These are phyloP conservation scores for Rhodotorula diobovata DNA, from an alignment of 768 basidiomycete genomes.

Conservation along the genomic window DNA sequence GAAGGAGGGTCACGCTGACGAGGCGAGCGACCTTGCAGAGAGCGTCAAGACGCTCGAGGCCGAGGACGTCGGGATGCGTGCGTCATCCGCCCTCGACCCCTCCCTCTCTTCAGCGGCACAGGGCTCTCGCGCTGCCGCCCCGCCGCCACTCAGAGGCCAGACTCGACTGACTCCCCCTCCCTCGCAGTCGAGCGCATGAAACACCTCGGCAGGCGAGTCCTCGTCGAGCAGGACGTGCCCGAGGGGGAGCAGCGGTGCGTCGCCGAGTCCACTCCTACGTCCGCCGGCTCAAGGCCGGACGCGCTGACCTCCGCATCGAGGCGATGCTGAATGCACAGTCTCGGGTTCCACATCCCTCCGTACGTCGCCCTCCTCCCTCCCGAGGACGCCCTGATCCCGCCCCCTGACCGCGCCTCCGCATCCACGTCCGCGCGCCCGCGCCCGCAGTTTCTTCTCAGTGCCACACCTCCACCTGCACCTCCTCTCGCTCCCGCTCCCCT, in stretches of 20 bases:
- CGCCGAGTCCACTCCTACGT: neutral
- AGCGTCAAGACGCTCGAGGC: constrained; percentile 26
- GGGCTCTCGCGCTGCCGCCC: too few species aligned
- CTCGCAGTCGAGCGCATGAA: constrained; percentile 24
- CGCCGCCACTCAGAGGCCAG: too few species aligned
- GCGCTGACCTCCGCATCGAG: neutral
- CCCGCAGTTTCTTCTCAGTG: constrained; percentile 34
- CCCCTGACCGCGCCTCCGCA: too few species aligned
- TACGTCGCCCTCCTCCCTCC: neutral
- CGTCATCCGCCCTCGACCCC: neutral
- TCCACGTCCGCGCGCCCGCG: too few species aligned
- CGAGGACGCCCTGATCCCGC: too few species aligned
- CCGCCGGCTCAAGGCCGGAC: too few species aligned
- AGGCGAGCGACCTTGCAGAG: neutral
- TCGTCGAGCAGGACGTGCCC: constrained; percentile 7
- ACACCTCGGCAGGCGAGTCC: neutral
- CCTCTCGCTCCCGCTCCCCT: constrained; percentile 35
- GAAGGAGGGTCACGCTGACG: too few species aligned
- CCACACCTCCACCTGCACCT: constrained; percentile 40
- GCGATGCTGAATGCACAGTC: constrained; percentile 5
- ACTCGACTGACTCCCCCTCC: too few species aligned
- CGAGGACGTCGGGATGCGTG: constrained; percentile 13
- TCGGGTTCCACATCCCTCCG: constrained; percentile 40
- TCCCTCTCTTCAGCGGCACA: too few species aligned
- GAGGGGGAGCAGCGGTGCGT: constrained; percentile 17